Evolutionary conservation across 768 basidiomycete genomes (phyloP), one percentile per base, ranked within the genome.

Genomic region (Serendipita vermifera): DNA sequence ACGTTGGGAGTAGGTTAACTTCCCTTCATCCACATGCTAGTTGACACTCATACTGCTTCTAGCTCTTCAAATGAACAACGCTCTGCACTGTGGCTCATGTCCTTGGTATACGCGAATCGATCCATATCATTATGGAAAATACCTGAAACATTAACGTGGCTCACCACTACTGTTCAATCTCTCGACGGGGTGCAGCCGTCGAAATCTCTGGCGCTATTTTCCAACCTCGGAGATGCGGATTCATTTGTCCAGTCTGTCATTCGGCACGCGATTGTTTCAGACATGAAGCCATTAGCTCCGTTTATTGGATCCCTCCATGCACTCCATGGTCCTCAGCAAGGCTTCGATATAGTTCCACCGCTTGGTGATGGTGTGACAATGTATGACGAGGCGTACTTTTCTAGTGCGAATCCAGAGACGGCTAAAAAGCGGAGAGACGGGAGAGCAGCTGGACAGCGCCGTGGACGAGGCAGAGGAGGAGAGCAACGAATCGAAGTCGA

Each of bases 291-390:
- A 74, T 74, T 3, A 64, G 66, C 27, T 78, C 81, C 60, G 75
- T 73, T 24, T 73, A 76, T 4, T 70, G 73, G 5, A 71, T 88
- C 7, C 76, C 85, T 51, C 73, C 81, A 0, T 93, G 91, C 71
- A 73, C 93, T 54, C 87, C 88, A 0, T 70, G 73, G 11, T 11
- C 77, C 79, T 56, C 74, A 79, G 4, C 71, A 87, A 59, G 80
- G 83, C 6, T 96, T 84, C 62, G 94, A 97, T 64, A 92, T 93
- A 0, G 71, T 94, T 2, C 90, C 93, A 0, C 92, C 93, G 0
- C 70, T 69, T 4, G 75, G 76, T 1, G 69, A 76, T 2, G 63
- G 65, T 15, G 63, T 80, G 2, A 83, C 75, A 32, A 65, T 62
- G 36, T 96, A 96, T 68, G 75, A 90, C 59, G 70, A 75, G 3